These are phyloP conservation scores for Lodderomyces oxycetoniae DNA, from an alignment of 1,139 yeast genomes.

Conservation along the genomic window DNA sequence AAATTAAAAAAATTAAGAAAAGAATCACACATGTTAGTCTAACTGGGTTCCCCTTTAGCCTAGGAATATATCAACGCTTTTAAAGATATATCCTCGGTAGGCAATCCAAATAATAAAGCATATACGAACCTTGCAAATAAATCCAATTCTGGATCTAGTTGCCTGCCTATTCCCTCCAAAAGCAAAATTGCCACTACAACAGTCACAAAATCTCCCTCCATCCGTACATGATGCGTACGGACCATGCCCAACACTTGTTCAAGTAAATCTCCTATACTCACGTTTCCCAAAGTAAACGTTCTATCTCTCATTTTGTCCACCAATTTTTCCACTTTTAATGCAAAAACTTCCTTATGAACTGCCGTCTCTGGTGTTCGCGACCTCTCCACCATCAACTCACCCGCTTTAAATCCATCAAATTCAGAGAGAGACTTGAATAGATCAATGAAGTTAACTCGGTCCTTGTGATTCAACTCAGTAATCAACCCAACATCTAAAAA, in stretches of 20 bases:
- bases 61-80: neutral
- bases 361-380: conserved; percentile 94
- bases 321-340: conserved; percentile 77
- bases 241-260: conserved; percentile 90
- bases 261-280: conserved; percentile 85
- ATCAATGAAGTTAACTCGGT: conserved; percentile 82
- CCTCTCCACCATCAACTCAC: conserved; percentile 90
- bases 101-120: conserved; percentile 55
- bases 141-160: conserved; percentile 86
- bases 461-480: conserved; percentile 75
- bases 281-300: conserved; percentile 88
- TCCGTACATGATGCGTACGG: conserved; percentile 86
- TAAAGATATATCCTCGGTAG: conserved; percentile 33
- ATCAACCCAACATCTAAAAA: conserved; percentile 91
- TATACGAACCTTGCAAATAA: conserved; percentile 91
- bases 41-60: neutral
- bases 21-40: conserved; percentile 26
- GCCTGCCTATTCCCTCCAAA: conserved; percentile 92
- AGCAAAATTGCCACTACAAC: conserved; percentile 87
- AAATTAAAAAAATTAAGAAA: conserved; percentile 6
- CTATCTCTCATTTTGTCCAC: conserved; percentile 78
- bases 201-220: conserved; percentile 96
- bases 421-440: conserved; percentile 83
- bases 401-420: conserved; percentile 92
- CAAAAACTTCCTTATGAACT: conserved; percentile 76